phyloP scores from a whole-genome alignment of 2,329 filamentous ascomycete species.

The Botrytis hyacinthi region DNA sequence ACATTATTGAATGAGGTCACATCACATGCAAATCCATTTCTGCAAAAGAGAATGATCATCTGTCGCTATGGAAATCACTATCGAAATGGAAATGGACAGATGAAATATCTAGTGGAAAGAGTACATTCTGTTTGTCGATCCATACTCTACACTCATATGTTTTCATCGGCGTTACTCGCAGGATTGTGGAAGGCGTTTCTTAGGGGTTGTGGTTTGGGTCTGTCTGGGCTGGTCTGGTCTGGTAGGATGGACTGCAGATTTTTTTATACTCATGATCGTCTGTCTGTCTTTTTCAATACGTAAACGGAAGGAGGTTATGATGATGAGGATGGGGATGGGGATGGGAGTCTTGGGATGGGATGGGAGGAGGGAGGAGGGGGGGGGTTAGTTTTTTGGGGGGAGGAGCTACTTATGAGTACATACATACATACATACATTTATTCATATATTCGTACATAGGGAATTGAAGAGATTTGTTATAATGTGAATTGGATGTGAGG shows the following conservation, averaged over 20 bases:
- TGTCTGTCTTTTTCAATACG: background rate
- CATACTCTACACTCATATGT: background rate
- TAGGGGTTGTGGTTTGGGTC: background rate
- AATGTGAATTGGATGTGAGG: no score
- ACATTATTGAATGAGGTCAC: slow-evolving; percentile 85
- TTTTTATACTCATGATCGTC: background rate
- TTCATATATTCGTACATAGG: no score
- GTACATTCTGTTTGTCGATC: slow-evolving; percentile 75
- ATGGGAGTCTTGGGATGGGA: background rate
- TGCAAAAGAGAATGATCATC: slow-evolving; percentile 96
- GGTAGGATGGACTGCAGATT: background rate
- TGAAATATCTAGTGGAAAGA: slow-evolving; percentile 83
- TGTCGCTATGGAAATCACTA: slow-evolving; percentile 93
- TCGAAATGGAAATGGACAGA: slow-evolving; percentile 97
- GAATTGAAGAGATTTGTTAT: no score
- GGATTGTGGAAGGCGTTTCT: background rate
- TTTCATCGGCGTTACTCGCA: background rate
- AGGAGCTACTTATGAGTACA: no score
- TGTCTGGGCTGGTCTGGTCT: background rate
- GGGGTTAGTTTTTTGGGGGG: no score
- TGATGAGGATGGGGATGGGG: background rate
- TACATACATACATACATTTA: no score
- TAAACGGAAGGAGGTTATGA: background rate
- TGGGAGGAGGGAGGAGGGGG: no score
- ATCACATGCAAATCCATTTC: slow-evolving; percentile 89